Base-by-base conservation (phyloP, 2,329 filamentous ascomycete genomes). In the Fusarium globosum region DNA sequence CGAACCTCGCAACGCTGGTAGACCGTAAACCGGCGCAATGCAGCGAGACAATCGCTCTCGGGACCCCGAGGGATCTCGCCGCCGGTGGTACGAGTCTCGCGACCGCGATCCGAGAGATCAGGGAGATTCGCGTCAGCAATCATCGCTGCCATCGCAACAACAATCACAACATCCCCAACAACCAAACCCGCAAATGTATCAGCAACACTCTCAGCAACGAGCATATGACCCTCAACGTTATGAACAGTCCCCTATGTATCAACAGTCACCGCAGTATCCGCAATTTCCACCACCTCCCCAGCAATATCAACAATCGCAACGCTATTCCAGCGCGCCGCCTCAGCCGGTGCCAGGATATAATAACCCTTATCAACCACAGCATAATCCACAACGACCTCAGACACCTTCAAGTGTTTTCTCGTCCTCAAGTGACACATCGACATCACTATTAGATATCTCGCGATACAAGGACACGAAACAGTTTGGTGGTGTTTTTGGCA, bases 381-480 rank as follows among this genome's bases (percentile, higher is more conserved):
- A 57, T 49, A 75, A 74, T 33, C 46, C 74, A 51, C 76, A 69
- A 55, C 77, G 77, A 61, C 74, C 78, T 57, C 77, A 81, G 45
- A 77, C 81, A 13, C 78, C 79, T 36, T 83, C 82, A 23, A 81
- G 80, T 68, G 78, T 80, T 26, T 79, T 80, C 59, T 83, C 83
- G 35, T 88, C 85, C 26, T 79, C 80, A 35, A 88, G 85, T 63
- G 89, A 86, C 42, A 87, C 87, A 46, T 88, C 87, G 21, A 87
- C 86, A 21, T 92, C 90, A 4, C 85, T 91, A 63, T 81, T 93
- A 61, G 91, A 94, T 76, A 91, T 94, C 59, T 93, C 92, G 43
- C 83, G 85, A 52, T 85, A 86, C 59, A 85, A 84, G 23, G 80
- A 83, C 66, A 83, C 82, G 45, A 84, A 84, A 12, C 83, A 86